These are phyloP conservation scores for Yarrowia hollandica DNA, from an alignment of 805 yeast species.

Conservation along the genomic window DNA sequence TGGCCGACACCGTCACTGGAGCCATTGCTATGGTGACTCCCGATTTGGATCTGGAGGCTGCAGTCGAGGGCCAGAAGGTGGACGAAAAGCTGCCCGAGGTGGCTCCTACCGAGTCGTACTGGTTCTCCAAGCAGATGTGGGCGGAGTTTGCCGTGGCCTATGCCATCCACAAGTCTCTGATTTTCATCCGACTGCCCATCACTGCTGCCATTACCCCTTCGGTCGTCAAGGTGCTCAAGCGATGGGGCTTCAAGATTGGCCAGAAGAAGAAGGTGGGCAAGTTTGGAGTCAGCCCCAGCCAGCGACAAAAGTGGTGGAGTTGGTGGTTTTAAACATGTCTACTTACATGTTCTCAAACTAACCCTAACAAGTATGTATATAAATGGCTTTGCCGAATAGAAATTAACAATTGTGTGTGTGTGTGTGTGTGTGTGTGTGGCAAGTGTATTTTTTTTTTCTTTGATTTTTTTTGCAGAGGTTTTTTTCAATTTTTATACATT, in stretches of 20 bases:
- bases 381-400: slow-evolving; percentile 11
- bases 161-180: slow-evolving; percentile 84
- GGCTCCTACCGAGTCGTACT: slow-evolving; percentile 30
- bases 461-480: too few species aligned
- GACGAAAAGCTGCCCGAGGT: slow-evolving; percentile 29
- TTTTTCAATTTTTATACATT: not conserved
- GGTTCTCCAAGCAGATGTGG: slow-evolving; percentile 45
- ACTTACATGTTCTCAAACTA: not conserved
- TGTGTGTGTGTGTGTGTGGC: too few species aligned
- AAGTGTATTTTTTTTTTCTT: too few species aligned
- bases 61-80: slow-evolving; percentile 29
- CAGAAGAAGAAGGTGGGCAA: slow-evolving; percentile 40
- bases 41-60: slow-evolving; percentile 31
- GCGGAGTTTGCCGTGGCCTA: slow-evolving; percentile 90
- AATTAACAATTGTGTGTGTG: not conserved
- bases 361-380: slow-evolving; percentile 11
- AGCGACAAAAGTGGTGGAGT: slow-evolving; percentile 53
- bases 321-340: slow-evolving; percentile 2
- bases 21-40: slow-evolving; percentile 27
- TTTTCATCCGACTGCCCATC: slow-evolving; percentile 80
- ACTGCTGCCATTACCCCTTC: slow-evolving; percentile 91
- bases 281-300: slow-evolving; percentile 56
- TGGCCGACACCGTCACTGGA: not conserved
- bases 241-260: slow-evolving; percentile 81
- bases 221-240: slow-evolving; percentile 61